Evolutionary conservation across 2,329 filamentous ascomycete species (phyloP).

Genomic region (Bipolaris cookei): DNA sequence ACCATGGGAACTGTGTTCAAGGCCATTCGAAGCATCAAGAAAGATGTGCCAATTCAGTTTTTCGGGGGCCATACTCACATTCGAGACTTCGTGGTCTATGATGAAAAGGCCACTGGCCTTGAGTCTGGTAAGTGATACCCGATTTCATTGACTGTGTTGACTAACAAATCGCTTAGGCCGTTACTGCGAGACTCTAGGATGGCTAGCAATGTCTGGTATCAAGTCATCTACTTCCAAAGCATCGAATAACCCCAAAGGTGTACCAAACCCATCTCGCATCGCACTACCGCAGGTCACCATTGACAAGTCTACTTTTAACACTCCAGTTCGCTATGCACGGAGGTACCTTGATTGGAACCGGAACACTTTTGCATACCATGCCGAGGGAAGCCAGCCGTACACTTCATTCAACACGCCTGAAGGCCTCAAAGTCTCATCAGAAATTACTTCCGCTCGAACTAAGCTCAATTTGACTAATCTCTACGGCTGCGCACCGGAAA

Average conservation of each 20-base stretch:
- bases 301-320: constrained; percentile 37
- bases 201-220: constrained; percentile 69
- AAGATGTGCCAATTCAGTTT: constrained; percentile 66
- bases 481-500: constrained; percentile 66
- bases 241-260: constrained; percentile 50
- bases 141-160: not conserved
- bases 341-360: constrained; percentile 74
- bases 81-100: constrained; percentile 69
- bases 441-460: constrained; percentile 60
- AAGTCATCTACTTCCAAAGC: constrained; percentile 54
- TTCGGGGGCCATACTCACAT: constrained; percentile 71
- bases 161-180: constrained; percentile 47
- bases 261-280: constrained; percentile 52
- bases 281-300: constrained; percentile 21
- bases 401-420: constrained; percentile 57
- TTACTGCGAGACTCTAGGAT: constrained; percentile 73
- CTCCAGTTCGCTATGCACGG: constrained; percentile 59
- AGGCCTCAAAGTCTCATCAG: constrained; percentile 55
- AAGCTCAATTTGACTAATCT: constrained; percentile 62
- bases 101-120: constrained; percentile 65
- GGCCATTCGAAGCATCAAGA: constrained; percentile 63
- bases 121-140: constrained; percentile 56
- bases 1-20: constrained; percentile 60
- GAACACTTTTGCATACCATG: constrained; percentile 69
- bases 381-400: constrained; percentile 56